phyloP scores from a whole-genome alignment of 495 filamentous ascomycete species.

The Pseudoneurospora amorphoporcata region DNA sequence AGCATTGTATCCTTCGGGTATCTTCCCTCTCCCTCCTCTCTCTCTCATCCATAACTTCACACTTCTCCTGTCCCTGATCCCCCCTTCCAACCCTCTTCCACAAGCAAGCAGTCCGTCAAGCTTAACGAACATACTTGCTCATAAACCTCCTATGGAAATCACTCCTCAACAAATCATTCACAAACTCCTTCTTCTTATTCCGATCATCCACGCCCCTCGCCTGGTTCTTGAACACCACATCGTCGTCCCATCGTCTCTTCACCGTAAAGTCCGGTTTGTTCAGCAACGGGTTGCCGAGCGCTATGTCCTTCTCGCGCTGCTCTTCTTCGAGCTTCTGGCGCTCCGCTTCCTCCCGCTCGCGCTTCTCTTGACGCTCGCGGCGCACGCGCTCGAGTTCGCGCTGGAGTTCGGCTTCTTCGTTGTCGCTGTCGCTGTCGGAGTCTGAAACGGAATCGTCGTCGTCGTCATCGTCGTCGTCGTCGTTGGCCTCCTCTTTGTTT shows the following conservation, averaged over 20 bases:
- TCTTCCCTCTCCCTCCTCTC: background rate
- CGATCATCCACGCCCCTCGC: conserved; percentile 89
- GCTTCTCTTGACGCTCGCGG: conserved; percentile 74
- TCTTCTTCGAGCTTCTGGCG: conserved; percentile 68
- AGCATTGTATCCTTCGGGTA: background rate
- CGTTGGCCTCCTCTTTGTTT: conserved; percentile 43
- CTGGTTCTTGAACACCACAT: conserved; percentile 99
- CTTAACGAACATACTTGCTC: conserved; percentile 51
- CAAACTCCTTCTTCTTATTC: conserved; percentile 85
- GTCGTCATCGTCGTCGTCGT: conserved; percentile 34
- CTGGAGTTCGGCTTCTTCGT: conserved; percentile 83
- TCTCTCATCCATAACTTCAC: background rate
- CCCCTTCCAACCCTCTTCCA: background rate
- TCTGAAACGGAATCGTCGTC: conserved; percentile 33
- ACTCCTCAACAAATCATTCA: conserved; percentile 89
- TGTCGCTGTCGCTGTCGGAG: conserved; percentile 49
- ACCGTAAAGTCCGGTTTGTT: conserved; percentile 65
- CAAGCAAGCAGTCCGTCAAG: background rate
- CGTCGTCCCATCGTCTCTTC: conserved; percentile 90
- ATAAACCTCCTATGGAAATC: conserved; percentile 99
- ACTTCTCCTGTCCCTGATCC: background rate
- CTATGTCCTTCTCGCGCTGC: conserved; percentile 77
- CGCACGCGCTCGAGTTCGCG: conserved; percentile 93
- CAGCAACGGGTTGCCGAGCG: conserved; percentile 82
- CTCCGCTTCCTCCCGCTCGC: conserved; percentile 76